phyloP scores from a whole-genome alignment of 2,329 filamentous ascomycete species.

The Trichophyton simii region DNA sequence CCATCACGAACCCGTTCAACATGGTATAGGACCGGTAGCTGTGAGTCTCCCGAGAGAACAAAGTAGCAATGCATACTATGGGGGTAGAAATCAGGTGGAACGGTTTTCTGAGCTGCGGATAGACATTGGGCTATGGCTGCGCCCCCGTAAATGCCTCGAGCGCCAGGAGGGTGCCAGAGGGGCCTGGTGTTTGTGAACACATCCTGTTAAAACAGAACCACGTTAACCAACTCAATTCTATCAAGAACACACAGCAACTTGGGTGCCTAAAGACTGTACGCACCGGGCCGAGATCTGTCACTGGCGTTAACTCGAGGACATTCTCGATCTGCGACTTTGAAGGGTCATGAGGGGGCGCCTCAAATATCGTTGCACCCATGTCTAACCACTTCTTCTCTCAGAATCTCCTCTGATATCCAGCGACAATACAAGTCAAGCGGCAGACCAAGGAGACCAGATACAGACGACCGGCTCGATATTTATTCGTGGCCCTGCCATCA shows the following conservation, averaged over 20 bases:
- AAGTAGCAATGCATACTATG: conserved; percentile 99
- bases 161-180: conserved; percentile 83
- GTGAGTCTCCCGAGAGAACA: conserved; percentile 72
- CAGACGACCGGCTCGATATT: not conserved
- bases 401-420: not conserved
- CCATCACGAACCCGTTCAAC: conserved; percentile 90
- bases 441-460: not conserved
- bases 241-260: not conserved
- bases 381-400: not conserved
- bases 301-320: conserved; percentile 69
- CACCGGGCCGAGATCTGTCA: conserved; percentile 50
- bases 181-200: conserved; percentile 91
- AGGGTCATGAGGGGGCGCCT: conserved; percentile 59
- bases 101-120: conserved; percentile 75
- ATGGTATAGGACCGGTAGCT: conserved; percentile 83
- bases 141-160: conserved; percentile 86
- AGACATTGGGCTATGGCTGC: conserved; percentile 87
- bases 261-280: conserved; percentile 18
- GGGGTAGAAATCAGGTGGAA: conserved; percentile 63
- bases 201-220: conserved; percentile 42
- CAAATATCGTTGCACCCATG: conserved; percentile 49
- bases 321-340: conserved; percentile 76
- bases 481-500: not conserved
- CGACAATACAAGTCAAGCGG: not conserved
- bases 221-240: not conserved